Base-by-base conservation (phyloP, 306 rosid genomes). In the Clitoria ternatea region DNA sequence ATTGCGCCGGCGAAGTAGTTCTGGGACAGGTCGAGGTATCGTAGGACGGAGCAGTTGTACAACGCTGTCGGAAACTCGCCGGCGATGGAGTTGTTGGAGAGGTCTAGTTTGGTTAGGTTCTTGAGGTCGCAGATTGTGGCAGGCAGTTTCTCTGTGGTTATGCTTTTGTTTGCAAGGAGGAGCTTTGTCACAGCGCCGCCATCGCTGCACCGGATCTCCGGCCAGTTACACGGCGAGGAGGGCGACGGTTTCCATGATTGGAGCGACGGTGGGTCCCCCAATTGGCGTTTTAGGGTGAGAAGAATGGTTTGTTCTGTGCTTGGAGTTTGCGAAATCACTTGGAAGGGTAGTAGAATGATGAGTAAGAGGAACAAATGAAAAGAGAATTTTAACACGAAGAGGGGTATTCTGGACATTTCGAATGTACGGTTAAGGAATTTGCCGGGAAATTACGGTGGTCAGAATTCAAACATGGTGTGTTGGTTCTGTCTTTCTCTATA, bases 191-290 rank as follows among this genome's bases (percentile, higher is more conserved):
- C 96, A 0, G 26, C 4, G 6, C 82, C 85, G 5, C 36, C 82
- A 3, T 32, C 39, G 13, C 55, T 11, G 85, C 98, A 92, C 9
- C 4, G 2, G 26, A 92, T 70, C 77, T 30, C 91, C 36, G 87
- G 77, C 98, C 98, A 92, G 6, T 70, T 73, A 70, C 98, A 92
- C 48, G 87, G 95, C 4, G 88, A 73, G 30, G 89, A 80, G 8
- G 89, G 77, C 2, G 89, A 77, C 71, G 49, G 74, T 44, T 73
- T 88, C 98, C 96, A 88, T 20, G 86, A 80, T 19, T 35, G 62
- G 32, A 92, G 82, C 60, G 85, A 85, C 37, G 81, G 87, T 37
- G 96, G 95, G 50, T 85, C 23, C 2, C 88, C 89, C 33, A 86
- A 83, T 76, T 90, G 89, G 19, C 35, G 77, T 47, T 81, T 86